A percentile compares a stretch with the other conserved stretches of the same genome.
Evolutionary conservation across 2,329 filamentous ascomycete genomes (phyloP).

Genomic region (Sordariomycetes sp.): DNA sequence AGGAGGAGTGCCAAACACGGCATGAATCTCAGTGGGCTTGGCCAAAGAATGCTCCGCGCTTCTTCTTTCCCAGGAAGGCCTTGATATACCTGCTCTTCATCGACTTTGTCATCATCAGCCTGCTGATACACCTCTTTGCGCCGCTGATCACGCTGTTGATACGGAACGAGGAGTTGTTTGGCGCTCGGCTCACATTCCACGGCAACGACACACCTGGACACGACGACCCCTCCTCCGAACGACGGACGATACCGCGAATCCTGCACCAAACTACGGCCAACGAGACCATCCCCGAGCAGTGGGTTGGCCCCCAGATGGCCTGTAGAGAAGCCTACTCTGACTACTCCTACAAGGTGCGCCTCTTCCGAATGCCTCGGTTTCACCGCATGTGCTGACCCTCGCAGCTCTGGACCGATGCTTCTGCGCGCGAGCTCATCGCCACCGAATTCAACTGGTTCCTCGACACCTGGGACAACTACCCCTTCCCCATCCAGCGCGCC

Average conservation of each 20-base stretch:
- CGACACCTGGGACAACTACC: slow-evolving; percentile 60
- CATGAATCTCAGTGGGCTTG: slow-evolving; percentile 7
- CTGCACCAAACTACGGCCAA: slow-evolving; percentile 70
- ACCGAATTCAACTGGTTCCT: slow-evolving; percentile 65
- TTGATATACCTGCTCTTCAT: slow-evolving; percentile 52
- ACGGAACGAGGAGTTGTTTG: slow-evolving; percentile 21
- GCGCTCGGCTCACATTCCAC: slow-evolving; percentile 12
- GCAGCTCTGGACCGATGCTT: slow-evolving; percentile 64
- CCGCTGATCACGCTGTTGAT: slow-evolving; percentile 63
- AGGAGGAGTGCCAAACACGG: slow-evolving; percentile 8
- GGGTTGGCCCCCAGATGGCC: slow-evolving; percentile 55
- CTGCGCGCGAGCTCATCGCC: slow-evolving; percentile 57
- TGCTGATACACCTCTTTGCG: slow-evolving; percentile 59
- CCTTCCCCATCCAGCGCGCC: slow-evolving; percentile 62
- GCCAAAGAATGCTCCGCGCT: slow-evolving; percentile 13
- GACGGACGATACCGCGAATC: slow-evolving; percentile 64
- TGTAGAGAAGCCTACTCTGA: slow-evolving; percentile 60
- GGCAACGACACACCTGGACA: slow-evolving; percentile 27
- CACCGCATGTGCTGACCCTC: too few species aligned
- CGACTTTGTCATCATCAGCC: slow-evolving; percentile 53
- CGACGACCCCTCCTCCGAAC: slow-evolving; percentile 62
- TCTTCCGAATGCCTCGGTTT: background rate
- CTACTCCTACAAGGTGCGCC: slow-evolving; percentile 62
- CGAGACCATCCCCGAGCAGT: slow-evolving; percentile 56
- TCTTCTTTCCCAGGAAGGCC: slow-evolving; percentile 11